A percentile compares a stretch with the other conserved stretches of the same genome.
These are phyloP conservation scores for Melanomma pulvis-pyrius DNA, from an alignment of 495 filamentous ascomycete genomes.

Conservation along the genomic window DNA sequence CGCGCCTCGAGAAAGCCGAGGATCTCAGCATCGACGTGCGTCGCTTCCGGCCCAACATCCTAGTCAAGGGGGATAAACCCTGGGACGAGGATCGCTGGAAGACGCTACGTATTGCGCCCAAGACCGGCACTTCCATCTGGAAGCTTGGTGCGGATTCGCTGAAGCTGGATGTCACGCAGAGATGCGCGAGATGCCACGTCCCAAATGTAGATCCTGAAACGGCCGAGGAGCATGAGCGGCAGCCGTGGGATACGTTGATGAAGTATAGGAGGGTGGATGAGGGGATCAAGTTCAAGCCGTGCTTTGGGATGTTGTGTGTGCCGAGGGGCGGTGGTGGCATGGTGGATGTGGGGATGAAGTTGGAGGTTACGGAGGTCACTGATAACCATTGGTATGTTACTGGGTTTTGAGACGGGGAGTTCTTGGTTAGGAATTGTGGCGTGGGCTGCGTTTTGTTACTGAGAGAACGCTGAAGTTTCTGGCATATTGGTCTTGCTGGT, in stretches of 20 bases:
- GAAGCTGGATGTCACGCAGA: constrained; percentile 42
- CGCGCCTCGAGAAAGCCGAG: constrained; percentile 35
- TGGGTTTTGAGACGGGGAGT: not conserved
- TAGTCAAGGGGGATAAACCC: constrained; percentile 42
- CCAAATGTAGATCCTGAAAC: constrained; percentile 51
- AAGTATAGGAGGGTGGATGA: constrained; percentile 46
- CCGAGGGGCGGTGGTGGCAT: constrained; percentile 49
- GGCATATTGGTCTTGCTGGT: too few relatives aligned
- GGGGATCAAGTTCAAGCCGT: constrained; percentile 48
- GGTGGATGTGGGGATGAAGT: constrained; percentile 56
- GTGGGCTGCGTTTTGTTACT: too few relatives aligned
- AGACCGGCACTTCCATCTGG: not conserved
- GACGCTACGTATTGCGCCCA: constrained; percentile 35
- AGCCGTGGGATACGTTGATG: constrained; percentile 50
- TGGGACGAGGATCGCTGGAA: constrained; percentile 52
- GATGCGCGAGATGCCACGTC: constrained; percentile 48
- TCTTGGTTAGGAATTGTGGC: not conserved
- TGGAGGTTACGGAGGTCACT: constrained; percentile 58
- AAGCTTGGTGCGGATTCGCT: constrained; percentile 5
- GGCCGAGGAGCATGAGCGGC: constrained; percentile 45
- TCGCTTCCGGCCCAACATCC: constrained; percentile 50
- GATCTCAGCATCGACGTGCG: constrained; percentile 47
- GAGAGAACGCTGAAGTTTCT: too few relatives aligned
- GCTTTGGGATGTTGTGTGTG: constrained; percentile 50
- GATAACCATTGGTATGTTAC: constrained; percentile 36